These are phyloP conservation scores for Leccinum olivaceoglutinosum DNA, from an alignment of 1,284 basidiomycete species.

Conservation along the genomic window DNA sequence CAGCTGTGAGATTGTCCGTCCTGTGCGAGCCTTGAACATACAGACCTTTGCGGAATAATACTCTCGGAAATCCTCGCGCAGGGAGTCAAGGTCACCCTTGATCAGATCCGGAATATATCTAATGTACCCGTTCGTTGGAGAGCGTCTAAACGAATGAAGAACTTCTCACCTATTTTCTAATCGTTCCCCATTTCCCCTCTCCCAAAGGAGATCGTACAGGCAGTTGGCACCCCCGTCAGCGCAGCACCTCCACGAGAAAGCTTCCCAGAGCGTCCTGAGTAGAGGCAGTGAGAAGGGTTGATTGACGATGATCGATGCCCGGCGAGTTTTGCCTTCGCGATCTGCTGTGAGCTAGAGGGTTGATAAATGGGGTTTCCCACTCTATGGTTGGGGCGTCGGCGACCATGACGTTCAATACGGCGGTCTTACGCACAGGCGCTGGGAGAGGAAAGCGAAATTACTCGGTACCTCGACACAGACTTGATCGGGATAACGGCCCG, in stretches of 20 bases:
- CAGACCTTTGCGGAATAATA: conserved; percentile 65
- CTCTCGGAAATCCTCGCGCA: conserved; percentile 66
- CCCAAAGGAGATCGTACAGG: conserved; percentile 59
- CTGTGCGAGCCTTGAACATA: conserved; percentile 1
- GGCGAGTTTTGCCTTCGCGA: conserved; percentile 1
- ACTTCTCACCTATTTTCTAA: conserved; percentile 28
- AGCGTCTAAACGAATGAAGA: too few species aligned
- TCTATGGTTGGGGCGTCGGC: conserved; percentile 7
- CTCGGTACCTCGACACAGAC: neutral
- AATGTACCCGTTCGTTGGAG: conserved; percentile 6
- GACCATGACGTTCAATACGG: conserved; percentile 4
- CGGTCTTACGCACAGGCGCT: neutral
- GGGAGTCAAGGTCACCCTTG: conserved; percentile 91
- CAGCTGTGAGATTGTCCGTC: conserved; percentile 6
- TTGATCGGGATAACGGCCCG: neutral
- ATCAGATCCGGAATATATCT: conserved; percentile 82
- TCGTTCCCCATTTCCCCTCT: conserved; percentile 14
- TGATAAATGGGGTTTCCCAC: conserved; percentile 37
- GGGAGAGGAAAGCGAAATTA: neutral
- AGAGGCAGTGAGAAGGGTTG: conserved; percentile 72
- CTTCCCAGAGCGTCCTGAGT: conserved; percentile 65
- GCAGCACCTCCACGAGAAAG: conserved; percentile 64
- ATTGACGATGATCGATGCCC: conserved; percentile 83
- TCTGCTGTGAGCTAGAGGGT: conserved; percentile 17
- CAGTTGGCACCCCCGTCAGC: conserved; percentile 95